Evolutionary conservation across 106 monocot species (phyloP).

Genomic region (Apostasia shenzhenica): DNA sequence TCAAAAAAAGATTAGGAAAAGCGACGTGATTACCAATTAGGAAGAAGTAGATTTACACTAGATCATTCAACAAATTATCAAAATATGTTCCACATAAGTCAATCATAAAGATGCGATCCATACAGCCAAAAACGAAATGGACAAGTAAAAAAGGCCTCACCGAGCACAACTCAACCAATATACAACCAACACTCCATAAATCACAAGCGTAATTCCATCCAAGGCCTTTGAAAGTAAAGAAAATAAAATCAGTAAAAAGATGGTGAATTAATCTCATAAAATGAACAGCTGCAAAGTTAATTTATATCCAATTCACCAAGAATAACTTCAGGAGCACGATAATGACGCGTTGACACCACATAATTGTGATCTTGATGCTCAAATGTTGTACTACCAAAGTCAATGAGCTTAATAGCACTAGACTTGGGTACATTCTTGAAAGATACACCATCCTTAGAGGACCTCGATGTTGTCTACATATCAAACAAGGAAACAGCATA

Average conservation of each 20-base stretch:
- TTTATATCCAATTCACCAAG: slow-evolving; percentile 53
- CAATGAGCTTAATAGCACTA: slow-evolving; percentile 95
- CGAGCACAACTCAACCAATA: slow-evolving; percentile 91
- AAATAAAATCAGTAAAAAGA: slow-evolving; percentile 12
- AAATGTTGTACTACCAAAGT: slow-evolving; percentile 97
- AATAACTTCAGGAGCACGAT: slow-evolving; percentile 97
- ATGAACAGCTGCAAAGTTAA: neutral
- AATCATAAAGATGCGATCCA: slow-evolving; percentile 2
- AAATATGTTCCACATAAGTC: neutral
- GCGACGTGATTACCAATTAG: too few species aligned
- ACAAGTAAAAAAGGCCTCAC: slow-evolving; percentile 35
- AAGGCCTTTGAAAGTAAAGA: slow-evolving; percentile 47
- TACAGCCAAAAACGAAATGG: neutral
- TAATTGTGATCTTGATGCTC: slow-evolving; percentile 97
- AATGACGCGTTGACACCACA: slow-evolving; percentile 94
- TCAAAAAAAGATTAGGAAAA: too few species aligned
- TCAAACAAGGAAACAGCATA: slow-evolving; percentile 6
- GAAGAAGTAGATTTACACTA: too few species aligned
- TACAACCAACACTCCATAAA: slow-evolving; percentile 98
- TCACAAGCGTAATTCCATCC: slow-evolving; percentile 98
- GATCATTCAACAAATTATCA: neutral
- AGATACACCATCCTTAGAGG: slow-evolving; percentile 37
- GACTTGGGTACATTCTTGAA: slow-evolving; percentile 79
- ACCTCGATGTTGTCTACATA: slow-evolving; percentile 36
- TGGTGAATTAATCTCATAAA: neutral